phyloP scores from a whole-genome alignment of 108 stramenopile species.

The Chaetoceros muelleri region DNA sequence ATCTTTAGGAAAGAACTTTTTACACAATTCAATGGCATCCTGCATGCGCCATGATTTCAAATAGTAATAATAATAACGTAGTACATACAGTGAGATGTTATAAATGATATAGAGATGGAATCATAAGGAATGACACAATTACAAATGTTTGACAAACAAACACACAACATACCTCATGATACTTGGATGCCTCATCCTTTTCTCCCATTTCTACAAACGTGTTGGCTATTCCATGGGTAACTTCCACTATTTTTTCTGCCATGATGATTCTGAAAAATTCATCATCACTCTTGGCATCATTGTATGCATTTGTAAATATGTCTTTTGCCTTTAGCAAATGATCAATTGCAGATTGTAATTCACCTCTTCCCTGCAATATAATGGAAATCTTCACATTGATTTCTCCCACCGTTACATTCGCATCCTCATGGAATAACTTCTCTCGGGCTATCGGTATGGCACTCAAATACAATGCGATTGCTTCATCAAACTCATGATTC shows the following conservation, averaged over 20 bases:
- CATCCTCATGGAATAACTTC: neutral
- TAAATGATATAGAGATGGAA: no score
- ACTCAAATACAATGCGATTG: neutral
- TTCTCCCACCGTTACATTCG: neutral
- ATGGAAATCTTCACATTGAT: neutral
- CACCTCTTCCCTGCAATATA: neutral
- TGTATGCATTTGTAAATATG: neutral
- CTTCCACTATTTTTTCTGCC: neutral
- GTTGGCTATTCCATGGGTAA: neutral
- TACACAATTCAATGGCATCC: no score
- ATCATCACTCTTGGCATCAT: neutral
- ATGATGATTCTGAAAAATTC: neutral
- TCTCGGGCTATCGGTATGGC: neutral
- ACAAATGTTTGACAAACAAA: no score
- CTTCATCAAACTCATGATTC: neutral
- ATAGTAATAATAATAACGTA: no score
- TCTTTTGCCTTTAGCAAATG: neutral
- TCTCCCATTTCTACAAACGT: neutral
- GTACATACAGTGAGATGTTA: no score
- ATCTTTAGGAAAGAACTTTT: neutral
- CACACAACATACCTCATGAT: neutral
- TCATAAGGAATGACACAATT: no score
- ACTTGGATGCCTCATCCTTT: neutral
- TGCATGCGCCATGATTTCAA: no score
- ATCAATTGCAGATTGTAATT: neutral